Percentiles rank a stretch among this genome's conserved stretches.
Conservation (phyloP, 148 eudicot genomes). For the Camellia granthamiana region DNA sequence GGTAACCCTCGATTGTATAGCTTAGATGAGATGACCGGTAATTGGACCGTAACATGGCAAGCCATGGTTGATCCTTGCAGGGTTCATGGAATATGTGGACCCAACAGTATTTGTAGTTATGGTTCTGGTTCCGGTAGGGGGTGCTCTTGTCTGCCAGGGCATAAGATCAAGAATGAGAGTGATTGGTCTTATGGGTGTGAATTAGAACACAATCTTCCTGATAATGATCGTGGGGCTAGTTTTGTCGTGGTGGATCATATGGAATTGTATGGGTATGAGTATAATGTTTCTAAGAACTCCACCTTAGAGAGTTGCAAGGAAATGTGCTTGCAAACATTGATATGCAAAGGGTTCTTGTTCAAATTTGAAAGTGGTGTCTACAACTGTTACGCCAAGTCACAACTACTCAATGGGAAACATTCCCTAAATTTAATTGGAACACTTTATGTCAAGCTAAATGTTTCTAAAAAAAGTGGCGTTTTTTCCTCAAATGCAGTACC, state of each 20-base stretch:
- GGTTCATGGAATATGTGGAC: too few relatives aligned
- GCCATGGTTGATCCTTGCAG: too few relatives aligned
- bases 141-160: conserved; percentile 40
- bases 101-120: too few relatives aligned
- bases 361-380: conserved; percentile 13
- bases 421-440: too few relatives aligned
- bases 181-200: conserved; percentile 48
- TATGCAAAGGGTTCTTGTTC: conserved; percentile 36
- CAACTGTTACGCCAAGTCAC: conserved; percentile 28
- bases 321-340: conserved; percentile 15
- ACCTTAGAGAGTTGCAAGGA: conserved; percentile 23
- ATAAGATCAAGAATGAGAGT: conserved; percentile 22
- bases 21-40: too few relatives aligned
- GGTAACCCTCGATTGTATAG: too few relatives aligned
- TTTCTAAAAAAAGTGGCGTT: too few relatives aligned
- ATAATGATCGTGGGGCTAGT: background rate
- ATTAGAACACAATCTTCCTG: background rate
- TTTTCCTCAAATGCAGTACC: too few relatives aligned
- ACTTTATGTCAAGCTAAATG: too few relatives aligned
- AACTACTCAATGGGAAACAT: conserved; percentile 4
- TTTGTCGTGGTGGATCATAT: conserved; percentile 20
- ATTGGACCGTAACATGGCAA: too few relatives aligned
- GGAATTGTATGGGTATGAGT: conserved; percentile 31
- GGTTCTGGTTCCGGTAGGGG: too few relatives aligned
- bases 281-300: too few relatives aligned